Evolutionary conservation across 2,329 filamentous ascomycete species (phyloP), one percentile per base, ranked within the genome.

Genomic region (Byssochlamys sp.): DNA sequence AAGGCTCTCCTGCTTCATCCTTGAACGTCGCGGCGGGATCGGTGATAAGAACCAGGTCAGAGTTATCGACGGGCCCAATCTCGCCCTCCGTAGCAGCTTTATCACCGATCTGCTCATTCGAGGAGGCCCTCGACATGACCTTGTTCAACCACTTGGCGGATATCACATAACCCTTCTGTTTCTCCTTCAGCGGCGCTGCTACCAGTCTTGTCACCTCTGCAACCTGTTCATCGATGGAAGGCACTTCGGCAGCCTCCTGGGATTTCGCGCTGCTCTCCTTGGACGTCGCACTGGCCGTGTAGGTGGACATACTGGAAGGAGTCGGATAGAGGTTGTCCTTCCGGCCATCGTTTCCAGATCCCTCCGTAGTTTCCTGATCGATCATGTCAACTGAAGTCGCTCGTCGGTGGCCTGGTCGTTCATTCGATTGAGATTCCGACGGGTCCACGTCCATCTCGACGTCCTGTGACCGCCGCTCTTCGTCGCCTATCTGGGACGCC

Each of bases 1-100:
- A 95, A 0, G 65, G 67, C 48, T 78, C 70, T 9, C 72, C 76
- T n/a, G 66, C 67, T 63, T 78, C 75, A 58, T 80, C 77, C 58
- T 74, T 72, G 63, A 78, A 73, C 27, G 62, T 63, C 29, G 65
- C 69, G 11, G 69, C 68, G 3, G 73, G 75, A 58, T 78, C 77
- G 28, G 70, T 78, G 61, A 85, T 80, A 59, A 85, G 77, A 55
- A 91, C 84, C 59, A 96, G 85, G 67, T 91, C 88, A 0, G 88
- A 85, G 69, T 96, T 96, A 77, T 96, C 90, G 31, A 97, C 82
- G 0, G 89, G 88, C 1, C 91, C 91, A 57, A 94, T 81, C 3
- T 84, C 81, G 5, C 82, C 83, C 58, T 86, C 81, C 10, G 78
- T 69, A 9, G 81, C 80, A n/a, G 79, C 75, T 61, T 88, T 88